Percentiles rank a stretch among this genome's conserved stretches.
Conservation (phyloP, 768 basidiomycete genomes). For the Mycena belliarum region DNA sequence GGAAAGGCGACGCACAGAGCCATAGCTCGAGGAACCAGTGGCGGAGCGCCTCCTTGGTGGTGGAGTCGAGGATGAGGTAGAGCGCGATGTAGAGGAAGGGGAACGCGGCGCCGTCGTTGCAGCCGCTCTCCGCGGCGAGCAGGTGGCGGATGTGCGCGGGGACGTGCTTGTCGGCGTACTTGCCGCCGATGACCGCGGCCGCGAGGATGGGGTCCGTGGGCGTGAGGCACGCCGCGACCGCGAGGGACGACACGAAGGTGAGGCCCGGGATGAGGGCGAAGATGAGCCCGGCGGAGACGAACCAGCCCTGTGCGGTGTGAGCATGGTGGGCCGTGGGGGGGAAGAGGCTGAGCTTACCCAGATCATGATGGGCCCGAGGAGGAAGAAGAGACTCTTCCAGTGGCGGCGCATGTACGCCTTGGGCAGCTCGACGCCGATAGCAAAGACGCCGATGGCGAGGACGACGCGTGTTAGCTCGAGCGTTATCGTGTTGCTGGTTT, state of each 20-base stretch:
- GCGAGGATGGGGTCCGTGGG: conserved; percentile 95
- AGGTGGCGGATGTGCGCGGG: conserved; percentile 75
- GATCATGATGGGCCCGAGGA: conserved; percentile 82
- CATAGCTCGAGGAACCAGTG: conserved; percentile 90
- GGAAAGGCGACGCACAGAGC: conserved; percentile 61
- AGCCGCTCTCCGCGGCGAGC: conserved; percentile 79
- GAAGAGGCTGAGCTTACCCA: conserved; percentile 54
- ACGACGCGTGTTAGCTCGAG: conserved; percentile 92
- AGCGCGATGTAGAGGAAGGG: conserved; percentile 91
- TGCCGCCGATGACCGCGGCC: conserved; percentile 90
- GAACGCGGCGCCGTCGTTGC: conserved; percentile 97
- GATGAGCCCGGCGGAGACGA: conserved; percentile 88
- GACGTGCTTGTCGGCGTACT: conserved; percentile 97
- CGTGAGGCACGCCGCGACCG: conserved; percentile 89
- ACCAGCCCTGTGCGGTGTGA: conserved; percentile 71
- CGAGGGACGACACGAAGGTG: conserved; percentile 85
- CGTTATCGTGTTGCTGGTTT: conserved; percentile 71
- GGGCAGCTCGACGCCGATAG: conserved; percentile 96
- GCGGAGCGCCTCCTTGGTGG: conserved; percentile 63
- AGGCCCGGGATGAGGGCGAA: conserved; percentile 89
- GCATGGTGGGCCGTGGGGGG: background rate
- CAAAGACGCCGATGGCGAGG: conserved; percentile 95
- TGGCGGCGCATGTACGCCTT: conserved; percentile 94
- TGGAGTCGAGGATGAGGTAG: conserved; percentile 75
- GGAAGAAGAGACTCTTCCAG: conserved; percentile 85